Evolutionary conservation across 805 yeast species (phyloP), one percentile per base, ranked within the genome.

Genomic region (Suhomyces sp.): DNA sequence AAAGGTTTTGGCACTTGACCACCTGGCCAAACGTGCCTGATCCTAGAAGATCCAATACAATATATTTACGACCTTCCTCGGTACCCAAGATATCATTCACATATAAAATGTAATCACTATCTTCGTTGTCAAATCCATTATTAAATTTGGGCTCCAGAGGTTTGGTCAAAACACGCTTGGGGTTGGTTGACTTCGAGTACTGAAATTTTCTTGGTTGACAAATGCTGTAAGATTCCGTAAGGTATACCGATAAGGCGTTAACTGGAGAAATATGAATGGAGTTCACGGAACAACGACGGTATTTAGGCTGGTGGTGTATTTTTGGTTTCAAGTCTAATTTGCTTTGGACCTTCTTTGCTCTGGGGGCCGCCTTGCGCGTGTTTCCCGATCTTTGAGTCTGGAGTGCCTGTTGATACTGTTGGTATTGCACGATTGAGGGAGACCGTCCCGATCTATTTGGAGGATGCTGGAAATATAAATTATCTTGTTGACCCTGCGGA

Each of bases 21-120:
- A 93, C 99, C 63, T 93, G 98, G 7, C 98, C 98, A 70, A 93
- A 93, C 1, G 98, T 90, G 2, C 99, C 99, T 43, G 90, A 91
- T 1, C 99, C 99, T 26, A 93, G 63, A 11, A 93, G 72, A 58
- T 91, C 98, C 39, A 93, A 65, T 4, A 93, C 96, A 51, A 93
- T 71, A 56, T 90, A 91, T 54, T 86, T 84, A 36, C 90, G 71
- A 39, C 87, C 90, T 46, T 86, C 93, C 48, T 83, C 87, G 3
- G 78, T 72, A 4, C 98, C 98, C 25, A 93, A 65, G 16, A 93
- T 80, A 56, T 95, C 98, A 58, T 95, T 93, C 15, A 93, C 98
- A 47, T 88, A 91, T 13, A 95, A 65, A 37, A 93, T 91, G 54
- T 90, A 91, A 62, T 93, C 96, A 55, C 84, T 78, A 38, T 88